Base-by-base conservation (phyloP, 257 asterid genomes). In the Striga asiatica region DNA sequence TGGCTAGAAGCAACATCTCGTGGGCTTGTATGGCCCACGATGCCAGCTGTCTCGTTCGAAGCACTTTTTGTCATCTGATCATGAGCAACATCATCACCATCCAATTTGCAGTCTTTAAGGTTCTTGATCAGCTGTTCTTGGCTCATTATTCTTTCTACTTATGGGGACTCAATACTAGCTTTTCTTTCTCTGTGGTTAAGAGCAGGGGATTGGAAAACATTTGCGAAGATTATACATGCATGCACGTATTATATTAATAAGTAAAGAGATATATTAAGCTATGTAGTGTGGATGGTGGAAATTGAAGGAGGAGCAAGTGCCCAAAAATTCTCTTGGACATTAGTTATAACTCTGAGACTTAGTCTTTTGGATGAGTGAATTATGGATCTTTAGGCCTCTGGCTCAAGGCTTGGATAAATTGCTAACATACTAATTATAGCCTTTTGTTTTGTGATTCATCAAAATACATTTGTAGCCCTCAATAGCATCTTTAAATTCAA, bases 91-190 rank as follows among this genome's bases (percentile, higher is more conserved):
- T 20, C 16, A n/a, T 53, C 54, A 28, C 8, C 38, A 25, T 50
- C 39, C 14, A 9, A 20, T 10, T 17, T 37, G 12, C 41, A 28
- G 23, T 50, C 68, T 41, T 66, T 71, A 28, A 55, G 45, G 53
- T 39, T 54, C 65, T 64, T 80, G 46, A 18, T 48, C 12, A 68
- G 79, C 39, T 78, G 89, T 64, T 76, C 81, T 60, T 81, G 89
- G 71, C 76, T 76, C 89, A 78, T 80, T 1, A 11, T 50, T 54
- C 62, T 53, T 53, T 35, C 45, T 58, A 24, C 16, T 59, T 66
- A 14, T 19, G 13, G 17, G 18, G 16, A n/a, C n/a, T n/a, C n/a
- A n/a, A n/a, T n/a, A n/a, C n/a, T n/a, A n/a, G n/a, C n/a, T n/a
- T n/a, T n/a, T n/a, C n/a, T n/a, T n/a, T n/a, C n/a, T n/a, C n/a